These are phyloP conservation scores for Lepidopterella palustris DNA, from an alignment of 495 filamentous ascomycete species.

Conservation along the genomic window DNA sequence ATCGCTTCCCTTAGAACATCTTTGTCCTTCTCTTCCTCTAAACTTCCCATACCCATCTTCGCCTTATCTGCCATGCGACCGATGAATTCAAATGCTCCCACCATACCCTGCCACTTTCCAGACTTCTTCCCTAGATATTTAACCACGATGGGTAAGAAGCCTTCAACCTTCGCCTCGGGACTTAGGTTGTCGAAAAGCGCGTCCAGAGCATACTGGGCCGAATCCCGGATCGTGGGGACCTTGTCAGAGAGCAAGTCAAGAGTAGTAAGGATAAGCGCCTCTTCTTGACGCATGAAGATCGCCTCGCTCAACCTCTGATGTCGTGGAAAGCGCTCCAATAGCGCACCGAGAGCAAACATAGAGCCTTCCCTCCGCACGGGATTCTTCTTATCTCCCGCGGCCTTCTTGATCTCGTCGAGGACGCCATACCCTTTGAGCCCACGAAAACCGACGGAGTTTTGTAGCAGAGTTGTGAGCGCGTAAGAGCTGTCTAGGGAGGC, in stretches of 20 bases:
- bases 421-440: constrained; percentile 72
- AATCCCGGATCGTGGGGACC: constrained; percentile 76
- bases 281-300: constrained; percentile 72
- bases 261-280: constrained; percentile 61
- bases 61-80: constrained; percentile 91
- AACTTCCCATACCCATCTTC: constrained; percentile 69
- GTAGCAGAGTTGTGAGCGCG: constrained; percentile 68
- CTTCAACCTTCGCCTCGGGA: constrained; percentile 73
- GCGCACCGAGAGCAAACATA: constrained; percentile 87
- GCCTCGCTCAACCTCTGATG: constrained; percentile 74
- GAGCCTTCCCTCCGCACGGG: constrained; percentile 78
- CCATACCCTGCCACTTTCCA: constrained; percentile 93
- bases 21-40: constrained; percentile 75
- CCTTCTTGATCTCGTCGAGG: constrained; percentile 67
- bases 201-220: constrained; percentile 90
- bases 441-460: constrained; percentile 69
- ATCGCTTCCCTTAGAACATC: constrained; percentile 84
- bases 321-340: constrained; percentile 82
- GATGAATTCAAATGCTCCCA: constrained; percentile 74
- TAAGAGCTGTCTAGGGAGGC: constrained; percentile 83
- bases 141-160: constrained; percentile 65
- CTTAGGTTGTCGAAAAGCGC: constrained; percentile 72
- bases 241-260: constrained; percentile 90
- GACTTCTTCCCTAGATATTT: constrained; percentile 69
- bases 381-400: constrained; percentile 90